phyloP scores from a whole-genome alignment of 805 yeast genomes.

The Ogataea nitratoaversa region DNA sequence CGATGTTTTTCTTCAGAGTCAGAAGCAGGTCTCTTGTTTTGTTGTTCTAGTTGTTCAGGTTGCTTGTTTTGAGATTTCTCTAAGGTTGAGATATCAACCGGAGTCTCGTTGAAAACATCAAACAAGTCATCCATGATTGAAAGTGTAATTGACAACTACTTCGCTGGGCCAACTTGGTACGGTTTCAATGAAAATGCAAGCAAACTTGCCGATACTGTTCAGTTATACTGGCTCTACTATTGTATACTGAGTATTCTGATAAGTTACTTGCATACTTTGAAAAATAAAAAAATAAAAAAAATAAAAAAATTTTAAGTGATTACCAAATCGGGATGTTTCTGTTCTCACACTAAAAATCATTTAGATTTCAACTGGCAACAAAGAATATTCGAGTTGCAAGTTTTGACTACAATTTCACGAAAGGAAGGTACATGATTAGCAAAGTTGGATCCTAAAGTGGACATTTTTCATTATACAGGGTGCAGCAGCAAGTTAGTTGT shows the following conservation, averaged over 20 bases:
- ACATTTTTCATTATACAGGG: too few relatives aligned
- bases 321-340: slow-evolving; percentile 2
- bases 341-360: background rate
- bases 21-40: slow-evolving; percentile 13
- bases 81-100: slow-evolving; percentile 24
- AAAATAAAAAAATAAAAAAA: slow-evolving; percentile 2
- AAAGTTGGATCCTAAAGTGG: too few relatives aligned
- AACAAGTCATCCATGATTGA: slow-evolving; percentile 50
- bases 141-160: background rate
- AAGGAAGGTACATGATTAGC: too few relatives aligned
- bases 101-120: slow-evolving; percentile 59
- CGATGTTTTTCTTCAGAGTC: slow-evolving; percentile 5
- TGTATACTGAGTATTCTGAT: too few relatives aligned
- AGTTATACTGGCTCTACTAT: background rate
- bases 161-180: too few relatives aligned
- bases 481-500: too few relatives aligned
- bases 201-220: too few relatives aligned
- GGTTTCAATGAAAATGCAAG: too few relatives aligned
- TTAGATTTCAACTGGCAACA: too few relatives aligned
- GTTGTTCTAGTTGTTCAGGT: slow-evolving; percentile 4
- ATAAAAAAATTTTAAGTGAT: background rate
- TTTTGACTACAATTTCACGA: too few relatives aligned
- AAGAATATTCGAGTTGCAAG: too few relatives aligned
- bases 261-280: too few relatives aligned
- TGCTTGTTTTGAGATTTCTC: slow-evolving; percentile 14